Evolutionary conservation across 371 early-diverging fungal species (phyloP).

Genomic region (Circinella umbellata): DNA sequence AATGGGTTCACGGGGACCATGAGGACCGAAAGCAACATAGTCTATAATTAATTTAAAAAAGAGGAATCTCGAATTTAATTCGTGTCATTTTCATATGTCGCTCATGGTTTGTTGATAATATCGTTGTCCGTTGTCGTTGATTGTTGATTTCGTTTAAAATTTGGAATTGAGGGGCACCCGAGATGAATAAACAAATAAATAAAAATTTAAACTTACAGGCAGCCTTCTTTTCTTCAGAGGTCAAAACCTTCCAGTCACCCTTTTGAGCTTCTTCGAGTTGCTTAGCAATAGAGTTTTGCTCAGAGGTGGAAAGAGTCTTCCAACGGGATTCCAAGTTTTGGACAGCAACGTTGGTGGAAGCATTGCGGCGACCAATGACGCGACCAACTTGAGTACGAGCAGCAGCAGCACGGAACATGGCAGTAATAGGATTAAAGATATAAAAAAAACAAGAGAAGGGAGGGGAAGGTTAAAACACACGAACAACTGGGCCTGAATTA

Average conservation of each 20-base stretch:
- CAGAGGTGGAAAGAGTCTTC: conserved; percentile 83
- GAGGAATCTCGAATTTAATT: no score
- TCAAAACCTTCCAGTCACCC: conserved; percentile 92
- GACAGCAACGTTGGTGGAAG: conserved; percentile 57
- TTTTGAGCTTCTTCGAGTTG: conserved; percentile 85
- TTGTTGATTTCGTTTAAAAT: no score
- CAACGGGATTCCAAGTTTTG: conserved; percentile 81
- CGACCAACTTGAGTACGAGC: conserved; percentile 38
- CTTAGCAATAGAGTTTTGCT: conserved; percentile 85
- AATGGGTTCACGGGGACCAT: conserved; percentile 88
- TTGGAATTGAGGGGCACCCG: no score
- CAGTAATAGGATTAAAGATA: conserved; percentile 2
- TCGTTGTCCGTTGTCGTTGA: no score
- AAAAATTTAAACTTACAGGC: conserved; percentile 64
- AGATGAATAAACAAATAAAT: not conserved
- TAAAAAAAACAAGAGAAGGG: not conserved
- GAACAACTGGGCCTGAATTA: conserved; percentile 15
- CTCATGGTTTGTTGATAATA: no score
- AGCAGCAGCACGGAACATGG: conserved; percentile 50
- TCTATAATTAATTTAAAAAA: conserved; percentile 32
- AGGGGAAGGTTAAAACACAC: conserved; percentile 3
- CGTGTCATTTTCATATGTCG: no score
- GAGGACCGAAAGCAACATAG: conserved; percentile 94
- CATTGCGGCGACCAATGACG: conserved; percentile 17
- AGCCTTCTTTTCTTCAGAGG: conserved; percentile 94